A percentile compares a stretch with the other conserved stretches of the same genome.
Conservation (phyloP, 768 basidiomycete species). For the Saitozyma podzolica region DNA sequence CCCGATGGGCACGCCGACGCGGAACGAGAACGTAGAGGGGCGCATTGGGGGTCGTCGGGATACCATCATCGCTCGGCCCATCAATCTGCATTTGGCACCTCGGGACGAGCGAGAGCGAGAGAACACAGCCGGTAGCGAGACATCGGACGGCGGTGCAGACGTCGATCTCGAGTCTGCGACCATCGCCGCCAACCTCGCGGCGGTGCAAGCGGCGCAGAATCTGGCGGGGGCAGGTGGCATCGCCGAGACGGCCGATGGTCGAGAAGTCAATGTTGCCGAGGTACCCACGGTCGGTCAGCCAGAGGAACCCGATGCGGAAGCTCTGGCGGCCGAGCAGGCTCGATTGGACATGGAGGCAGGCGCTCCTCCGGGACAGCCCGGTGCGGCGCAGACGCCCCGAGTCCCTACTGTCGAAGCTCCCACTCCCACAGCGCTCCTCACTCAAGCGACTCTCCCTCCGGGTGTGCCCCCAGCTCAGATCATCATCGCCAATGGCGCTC, state of each 20-base stretch:
- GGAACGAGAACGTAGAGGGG: constrained; percentile 21
- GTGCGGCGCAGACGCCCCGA: constrained; percentile 57
- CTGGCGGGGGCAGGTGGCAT: constrained; percentile 8
- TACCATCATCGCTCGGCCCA: constrained; percentile 46
- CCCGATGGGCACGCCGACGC: constrained; percentile 47
- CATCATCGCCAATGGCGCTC: constrained; percentile 52
- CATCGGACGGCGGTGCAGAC: constrained; percentile 45
- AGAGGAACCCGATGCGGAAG: constrained; percentile 82
- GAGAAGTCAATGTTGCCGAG: neutral
- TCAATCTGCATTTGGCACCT: constrained; percentile 21
- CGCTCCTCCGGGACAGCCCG: constrained; percentile 86
- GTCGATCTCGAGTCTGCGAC: constrained; percentile 40
- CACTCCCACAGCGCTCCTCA: neutral
- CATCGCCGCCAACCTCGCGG: constrained; percentile 16
- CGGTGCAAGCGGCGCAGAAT: constrained; percentile 22
- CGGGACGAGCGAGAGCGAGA: constrained; percentile 25
- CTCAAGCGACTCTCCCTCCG: constrained; percentile 15
- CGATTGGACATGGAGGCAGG: constrained; percentile 55
- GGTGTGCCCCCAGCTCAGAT: constrained; percentile 26
- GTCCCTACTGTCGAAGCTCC: constrained; percentile 31
- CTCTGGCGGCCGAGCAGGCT: constrained; percentile 58
- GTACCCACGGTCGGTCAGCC: constrained; percentile 1
- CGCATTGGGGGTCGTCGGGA: constrained; percentile 28
- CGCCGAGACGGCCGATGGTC: constrained; percentile 18
- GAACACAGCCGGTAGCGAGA: constrained; percentile 38